Base-by-base conservation (phyloP, 2,329 filamentous ascomycete species). In the Cladophialophora immunda region DNA sequence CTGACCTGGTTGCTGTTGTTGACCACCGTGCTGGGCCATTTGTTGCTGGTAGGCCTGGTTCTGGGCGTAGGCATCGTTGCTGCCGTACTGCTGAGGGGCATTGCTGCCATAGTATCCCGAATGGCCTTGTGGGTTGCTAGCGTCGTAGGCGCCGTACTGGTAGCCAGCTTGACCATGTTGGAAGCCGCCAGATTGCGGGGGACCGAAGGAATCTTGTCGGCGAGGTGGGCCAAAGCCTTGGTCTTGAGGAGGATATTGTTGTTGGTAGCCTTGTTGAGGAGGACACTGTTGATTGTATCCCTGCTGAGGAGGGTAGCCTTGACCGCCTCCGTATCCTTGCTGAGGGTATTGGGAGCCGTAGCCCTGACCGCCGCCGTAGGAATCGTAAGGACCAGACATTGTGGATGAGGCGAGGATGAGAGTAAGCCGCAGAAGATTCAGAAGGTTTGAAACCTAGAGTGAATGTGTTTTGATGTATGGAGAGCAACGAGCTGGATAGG, bases 311-410 rank as follows among this genome's bases (percentile, higher is more conserved):
- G 62, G 70, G 73, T 71, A 67, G 47, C 70, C 67, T 65, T 74
- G 72, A 30, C 58, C 56, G 60, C 78, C 75, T 22, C 72, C 68
- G 60, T 77, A 75, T 57, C 70, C 71, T 53, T 71, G 71, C 29
- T 64, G 67, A n/a, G 65, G 68, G 41, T 77, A 75, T 30, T 71
- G 68, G 1, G 72, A 75, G 36, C 66, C 65, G 53, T 77, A 75
- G 38, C 60, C 60, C 38, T 54, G 75, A 34, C 64, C 63, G 30
- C 32, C 34, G 62, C 67, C 67, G 59, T 80, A 75, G 50, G 81
- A 78, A 69, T 83, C 80, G 78, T 86, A 85, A 41, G 82, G 82
- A 66, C 83, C 83, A 17, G 83, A 85, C 84, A 86, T 86, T 65
- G 50, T 57, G 29, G 50, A 22, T 54, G 59, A 32, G 34, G n/a